A percentile compares a stretch with the other conserved stretches of the same genome.
These are phyloP conservation scores for Claviceps lovelessii DNA, from an alignment of 2,329 filamentous ascomycete genomes.

Conservation along the genomic window DNA sequence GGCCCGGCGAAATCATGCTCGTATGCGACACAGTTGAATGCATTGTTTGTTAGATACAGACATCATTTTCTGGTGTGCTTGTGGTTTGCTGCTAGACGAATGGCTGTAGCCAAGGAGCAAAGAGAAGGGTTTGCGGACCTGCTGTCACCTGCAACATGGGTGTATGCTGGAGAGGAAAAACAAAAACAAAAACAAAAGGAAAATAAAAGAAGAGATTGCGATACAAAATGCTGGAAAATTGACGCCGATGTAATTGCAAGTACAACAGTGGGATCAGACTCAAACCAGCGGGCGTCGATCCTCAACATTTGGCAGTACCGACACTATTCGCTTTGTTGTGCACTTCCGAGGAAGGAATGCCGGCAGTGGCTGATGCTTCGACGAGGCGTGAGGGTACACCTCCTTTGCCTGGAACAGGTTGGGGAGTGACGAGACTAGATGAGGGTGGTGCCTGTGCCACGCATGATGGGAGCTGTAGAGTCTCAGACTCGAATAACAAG, in stretches of 20 bases:
- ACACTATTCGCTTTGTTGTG: not conserved
- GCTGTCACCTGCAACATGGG: not conserved
- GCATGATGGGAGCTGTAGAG: conserved; percentile 14
- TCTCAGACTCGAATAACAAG: conserved; percentile 40
- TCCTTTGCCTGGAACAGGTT: conserved; percentile 2
- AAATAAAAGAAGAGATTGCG: too few relatives aligned
- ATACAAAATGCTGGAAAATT: not conserved
- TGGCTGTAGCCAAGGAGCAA: not conserved
- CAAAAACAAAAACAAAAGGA: too few relatives aligned
- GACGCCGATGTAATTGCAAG: not conserved
- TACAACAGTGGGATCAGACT: not conserved
- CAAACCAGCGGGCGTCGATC: not conserved
- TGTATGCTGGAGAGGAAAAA: not conserved
- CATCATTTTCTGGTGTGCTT: not conserved
- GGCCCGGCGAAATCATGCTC: not conserved
- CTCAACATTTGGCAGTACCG: not conserved
- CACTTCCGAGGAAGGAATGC: not conserved
- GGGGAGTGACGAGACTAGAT: conserved; percentile 3
- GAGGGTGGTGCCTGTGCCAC: conserved; percentile 12
- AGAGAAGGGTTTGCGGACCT: too few relatives aligned
- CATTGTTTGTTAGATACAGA: not conserved
- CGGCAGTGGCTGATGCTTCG: not conserved
- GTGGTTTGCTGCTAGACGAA: not conserved
- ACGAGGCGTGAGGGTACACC: not conserved
- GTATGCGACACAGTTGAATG: not conserved